phyloP scores from a whole-genome alignment of 192 early-diverging fungal species.

The Coemansia sp. region DNA sequence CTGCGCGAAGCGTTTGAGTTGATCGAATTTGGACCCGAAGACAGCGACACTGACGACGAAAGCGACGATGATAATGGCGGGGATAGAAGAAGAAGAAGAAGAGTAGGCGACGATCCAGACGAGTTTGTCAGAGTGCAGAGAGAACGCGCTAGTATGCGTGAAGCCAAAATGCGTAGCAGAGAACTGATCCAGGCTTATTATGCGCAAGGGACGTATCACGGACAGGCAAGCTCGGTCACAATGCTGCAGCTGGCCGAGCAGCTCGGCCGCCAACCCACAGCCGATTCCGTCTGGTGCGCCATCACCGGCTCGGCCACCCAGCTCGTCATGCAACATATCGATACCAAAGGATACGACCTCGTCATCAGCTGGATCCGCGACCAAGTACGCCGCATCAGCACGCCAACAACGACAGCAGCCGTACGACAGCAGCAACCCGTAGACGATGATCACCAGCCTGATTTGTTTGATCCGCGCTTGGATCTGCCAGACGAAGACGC shows the following conservation, averaged over 20 bases:
- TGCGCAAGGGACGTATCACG: slow-evolving; percentile 74
- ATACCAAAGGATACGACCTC: slow-evolving; percentile 65
- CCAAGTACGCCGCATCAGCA: slow-evolving; percentile 66
- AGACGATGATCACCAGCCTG: no score
- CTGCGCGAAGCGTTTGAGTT: background rate
- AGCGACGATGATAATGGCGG: background rate
- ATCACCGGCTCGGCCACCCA: slow-evolving; percentile 82
- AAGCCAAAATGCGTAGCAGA: slow-evolving; percentile 41
- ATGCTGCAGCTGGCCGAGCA: slow-evolving; percentile 75
- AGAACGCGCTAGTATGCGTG: slow-evolving; percentile 25
- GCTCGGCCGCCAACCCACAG: slow-evolving; percentile 64
- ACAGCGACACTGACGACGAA: background rate
- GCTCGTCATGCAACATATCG: slow-evolving; percentile 73
- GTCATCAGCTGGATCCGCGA: slow-evolving; percentile 68
- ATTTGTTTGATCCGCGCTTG: slow-evolving; percentile 26
- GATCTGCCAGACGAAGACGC: slow-evolving; percentile 28
- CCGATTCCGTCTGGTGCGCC: slow-evolving; percentile 83
- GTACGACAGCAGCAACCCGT: no score
- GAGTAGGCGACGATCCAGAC: slow-evolving; percentile 41
- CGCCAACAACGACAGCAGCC: background rate
- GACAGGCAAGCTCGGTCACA: slow-evolving; percentile 71
- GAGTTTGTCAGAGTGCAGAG: slow-evolving; percentile 54
- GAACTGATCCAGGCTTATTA: slow-evolving; percentile 76
- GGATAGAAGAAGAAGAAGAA: slow-evolving; percentile 2
- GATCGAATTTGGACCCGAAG: slow-evolving; percentile 10